These are phyloP conservation scores for Lolium rigidum DNA, from an alignment of 176 grass and related monocot species.

Conservation along the genomic window DNA sequence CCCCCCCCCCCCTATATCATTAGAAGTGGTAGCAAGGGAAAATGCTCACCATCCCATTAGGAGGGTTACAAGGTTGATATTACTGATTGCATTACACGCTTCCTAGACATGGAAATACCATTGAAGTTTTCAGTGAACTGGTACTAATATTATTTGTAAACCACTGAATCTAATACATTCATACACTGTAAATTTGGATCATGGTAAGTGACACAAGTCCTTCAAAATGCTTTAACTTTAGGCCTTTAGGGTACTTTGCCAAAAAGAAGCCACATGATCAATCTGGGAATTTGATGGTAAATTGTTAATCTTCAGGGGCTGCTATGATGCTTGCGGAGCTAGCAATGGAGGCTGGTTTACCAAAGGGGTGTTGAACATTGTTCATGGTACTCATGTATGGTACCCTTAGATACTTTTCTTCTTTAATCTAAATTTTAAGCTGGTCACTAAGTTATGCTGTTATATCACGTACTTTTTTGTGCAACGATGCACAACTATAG, in stretches of 20 bases:
- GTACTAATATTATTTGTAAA: constrained; percentile 11
- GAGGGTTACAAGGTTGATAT: background rate
- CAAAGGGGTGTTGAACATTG: constrained; percentile 93
- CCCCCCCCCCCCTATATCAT: background rate
- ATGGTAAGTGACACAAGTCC: background rate
- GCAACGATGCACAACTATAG: background rate
- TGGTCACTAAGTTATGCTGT: background rate
- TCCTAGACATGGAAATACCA: background rate
- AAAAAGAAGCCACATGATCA: background rate
- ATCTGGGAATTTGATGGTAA: constrained; percentile 31
- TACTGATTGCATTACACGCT: background rate
- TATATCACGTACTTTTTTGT: constrained; percentile 11
- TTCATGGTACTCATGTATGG: constrained; percentile 97
- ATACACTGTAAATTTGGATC: background rate
- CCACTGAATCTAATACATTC: background rate
- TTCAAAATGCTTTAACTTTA: constrained; percentile 28
- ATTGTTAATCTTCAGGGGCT: constrained; percentile 66
- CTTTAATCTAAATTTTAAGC: background rate
- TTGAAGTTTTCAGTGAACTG: constrained; percentile 8
- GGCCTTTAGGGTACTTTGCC: background rate
- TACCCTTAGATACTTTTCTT: constrained; percentile 13
- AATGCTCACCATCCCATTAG: background rate
- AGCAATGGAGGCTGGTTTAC: constrained; percentile 91
- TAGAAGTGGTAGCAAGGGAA: background rate
- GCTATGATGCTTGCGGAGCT: constrained; percentile 95